Evolutionary conservation across 176 grass and related monocot genomes (phyloP), one percentile per base, ranked within the genome.

Genomic region (Avena atlantica): DNA sequence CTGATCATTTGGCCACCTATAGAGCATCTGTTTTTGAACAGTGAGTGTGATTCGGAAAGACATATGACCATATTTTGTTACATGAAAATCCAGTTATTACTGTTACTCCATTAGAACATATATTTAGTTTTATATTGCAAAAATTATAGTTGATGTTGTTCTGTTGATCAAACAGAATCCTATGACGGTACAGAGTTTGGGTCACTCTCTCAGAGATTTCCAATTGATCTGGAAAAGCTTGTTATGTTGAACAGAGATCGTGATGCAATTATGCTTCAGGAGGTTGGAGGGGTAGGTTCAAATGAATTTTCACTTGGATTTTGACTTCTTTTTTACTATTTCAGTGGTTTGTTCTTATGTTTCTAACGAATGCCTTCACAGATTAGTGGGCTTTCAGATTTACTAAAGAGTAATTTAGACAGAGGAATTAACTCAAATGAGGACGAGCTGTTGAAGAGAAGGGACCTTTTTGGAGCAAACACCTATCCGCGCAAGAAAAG

Each of bases 401-500:
- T 91, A 78, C 47, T 91, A 72, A 87, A 84, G 89, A 91, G 70
- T 78, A 51, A 87, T 87, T n/a, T 79, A 70, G 89, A 87, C 12
- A 87, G 19, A 57, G 89, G 89, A 55, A 71, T 79, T 78, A 73
- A 55, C 71, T 80, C 75, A 72, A 79, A 91, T 44, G 84, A 49
- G n/a, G 23, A 61, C 12, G 89, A 91, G 59, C 52, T 87, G 45
- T 58, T 82, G 67, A 48, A 37, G 59, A 91, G 89, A 52, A 87
- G 81, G 51, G 79, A 87, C 24, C 12, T 83, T 77, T 91, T 87
- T 47, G 84, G 89, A 29, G 29, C 79, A 61, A 91, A 91, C 71
- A 87, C 89, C 70, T 91, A 91, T 79, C 89, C 89, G 23, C 80
- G 51, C 60, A 91, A 91, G 72, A 91, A 91, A 91, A 65, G 79